These are phyloP conservation scores for Serpula lacrymans DNA, from an alignment of 768 basidiomycete genomes.

Conservation along the genomic window DNA sequence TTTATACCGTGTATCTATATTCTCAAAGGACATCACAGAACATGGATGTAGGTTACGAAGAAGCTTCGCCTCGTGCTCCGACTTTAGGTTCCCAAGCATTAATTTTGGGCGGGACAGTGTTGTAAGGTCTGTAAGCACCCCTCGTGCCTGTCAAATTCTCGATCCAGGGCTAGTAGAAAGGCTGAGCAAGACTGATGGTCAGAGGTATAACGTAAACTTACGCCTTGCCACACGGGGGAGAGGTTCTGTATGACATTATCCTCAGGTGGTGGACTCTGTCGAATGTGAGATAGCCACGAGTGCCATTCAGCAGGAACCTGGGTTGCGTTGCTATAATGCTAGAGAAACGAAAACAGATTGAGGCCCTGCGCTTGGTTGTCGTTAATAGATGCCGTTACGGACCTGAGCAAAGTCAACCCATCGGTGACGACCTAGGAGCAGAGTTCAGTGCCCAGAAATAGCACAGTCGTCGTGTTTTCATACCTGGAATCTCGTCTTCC, in stretches of 20 bases:
- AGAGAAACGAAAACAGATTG: background rate
- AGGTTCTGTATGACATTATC: conserved; percentile 68
- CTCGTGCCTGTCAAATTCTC: conserved; percentile 94
- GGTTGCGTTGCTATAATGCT: conserved; percentile 87
- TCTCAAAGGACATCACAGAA: too few species aligned
- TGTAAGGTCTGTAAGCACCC: conserved; percentile 87
- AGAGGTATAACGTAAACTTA: conserved; percentile 37
- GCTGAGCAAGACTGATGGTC: background rate
- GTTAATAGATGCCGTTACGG: conserved; percentile 12
- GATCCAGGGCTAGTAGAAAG: conserved; percentile 57
- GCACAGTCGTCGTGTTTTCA: conserved; percentile 15
- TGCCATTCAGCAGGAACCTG: conserved; percentile 98
- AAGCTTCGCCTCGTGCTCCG: conserved; percentile 38
- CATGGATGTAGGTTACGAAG: conserved; percentile 8
- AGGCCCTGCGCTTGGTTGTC: too few species aligned
- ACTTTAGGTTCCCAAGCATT: conserved; percentile 81
- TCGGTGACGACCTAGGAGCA: conserved; percentile 75
- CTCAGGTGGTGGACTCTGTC: conserved; percentile 72
- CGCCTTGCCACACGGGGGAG: conserved; percentile 80
- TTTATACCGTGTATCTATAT: too few species aligned
- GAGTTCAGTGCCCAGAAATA: conserved; percentile 2
- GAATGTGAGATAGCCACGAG: conserved; percentile 90
- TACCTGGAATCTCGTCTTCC: conserved; percentile 86
- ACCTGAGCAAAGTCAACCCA: conserved; percentile 96
- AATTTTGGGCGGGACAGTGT: conserved; percentile 81